Evolutionary conservation across 1,284 basidiomycete species (phyloP), one percentile per base, ranked within the genome.

Genomic region (Cryptococcus neoformans): DNA sequence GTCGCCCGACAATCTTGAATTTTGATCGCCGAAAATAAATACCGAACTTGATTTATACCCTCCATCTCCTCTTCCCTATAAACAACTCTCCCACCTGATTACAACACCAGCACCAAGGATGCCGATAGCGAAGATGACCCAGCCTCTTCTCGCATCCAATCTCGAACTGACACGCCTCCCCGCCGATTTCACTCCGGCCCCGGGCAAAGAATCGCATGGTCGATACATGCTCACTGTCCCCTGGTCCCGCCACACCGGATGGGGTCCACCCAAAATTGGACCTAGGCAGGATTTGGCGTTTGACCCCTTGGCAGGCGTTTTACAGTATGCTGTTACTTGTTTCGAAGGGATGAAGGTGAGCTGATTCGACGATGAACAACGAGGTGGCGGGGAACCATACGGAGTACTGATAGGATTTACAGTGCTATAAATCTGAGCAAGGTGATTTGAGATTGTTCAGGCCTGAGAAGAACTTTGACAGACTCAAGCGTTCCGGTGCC

Each of bases 321-420:
- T 74, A 51, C 74, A 76, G 62, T 75, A 74, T 53, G 74, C 74
- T 14, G 69, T 72, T 11, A 74, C 73, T 17, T 76, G 74, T 58
- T 76, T 76, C 52, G 74, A 76, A 64, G 74, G 74, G n/a, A 76
- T 76, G 74, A 76, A 76, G 64, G 72, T 70, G 59, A 39, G 67
- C 64, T 5, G n/a, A 28, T 28, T 28, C 28, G 28, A 28, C 28
- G 4, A 28, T 28, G 28, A 28, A 28, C 28, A 28, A 28, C 28
- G 28, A 28, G 28, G 28, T 28, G 42, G 14, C 51, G 28, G 4
- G 28, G 28, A 28, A 28, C 3, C 3, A 28, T 28, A 28, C 28
- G 28, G 28, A 28, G 28, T 28, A 28, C 28, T 28, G 28, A 28
- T 28, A 28, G 28, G 28, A 28, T 28, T 4, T 28, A n/a, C n/a